A percentile compares a stretch with the other conserved stretches of the same genome.
These are phyloP conservation scores for Nymphaea thermarum DNA, from an alignment of 164 flowering plant genomes.

Conservation along the genomic window DNA sequence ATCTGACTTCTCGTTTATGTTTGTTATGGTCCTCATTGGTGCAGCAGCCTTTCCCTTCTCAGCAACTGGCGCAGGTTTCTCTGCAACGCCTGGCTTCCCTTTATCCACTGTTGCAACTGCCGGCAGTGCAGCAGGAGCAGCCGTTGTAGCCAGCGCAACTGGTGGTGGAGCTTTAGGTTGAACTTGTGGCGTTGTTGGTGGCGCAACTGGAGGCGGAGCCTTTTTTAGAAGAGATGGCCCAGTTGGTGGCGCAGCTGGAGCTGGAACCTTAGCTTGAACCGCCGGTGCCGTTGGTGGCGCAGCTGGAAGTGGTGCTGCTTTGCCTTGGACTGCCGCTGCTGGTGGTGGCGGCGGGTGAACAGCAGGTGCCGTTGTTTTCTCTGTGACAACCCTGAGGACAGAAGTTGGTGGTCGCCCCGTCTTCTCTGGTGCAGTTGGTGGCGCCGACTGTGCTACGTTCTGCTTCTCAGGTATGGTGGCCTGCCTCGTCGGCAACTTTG, in stretches of 20 bases:
- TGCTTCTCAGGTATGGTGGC: not conserved
- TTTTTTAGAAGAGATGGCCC: too few species aligned
- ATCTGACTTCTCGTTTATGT: not conserved
- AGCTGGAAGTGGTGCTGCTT: not conserved
- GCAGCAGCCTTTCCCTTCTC: not conserved
- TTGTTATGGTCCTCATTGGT: not conserved
- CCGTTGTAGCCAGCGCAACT: not conserved
- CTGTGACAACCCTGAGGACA: too few species aligned
- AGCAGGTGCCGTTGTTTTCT: not conserved
- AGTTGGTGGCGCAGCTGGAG: not conserved
- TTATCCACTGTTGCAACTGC: not conserved
- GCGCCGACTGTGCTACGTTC: not conserved
- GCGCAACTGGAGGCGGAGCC: not conserved
- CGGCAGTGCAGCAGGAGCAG: not conserved
- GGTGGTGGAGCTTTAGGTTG: not conserved
- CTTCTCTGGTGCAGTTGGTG: too few species aligned
- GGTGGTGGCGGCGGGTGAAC: not conserved
- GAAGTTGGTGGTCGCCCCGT: too few species aligned
- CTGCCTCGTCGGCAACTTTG: not conserved
- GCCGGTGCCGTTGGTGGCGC: not conserved
- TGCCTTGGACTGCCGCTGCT: not conserved
- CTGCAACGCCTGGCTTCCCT: not conserved
- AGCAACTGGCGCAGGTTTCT: not conserved
- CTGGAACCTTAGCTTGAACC: not conserved
- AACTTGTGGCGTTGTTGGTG: not conserved